phyloP scores from a whole-genome alignment of 2,329 filamentous ascomycete species.

The Phaeosphaeriaceae sp. region DNA sequence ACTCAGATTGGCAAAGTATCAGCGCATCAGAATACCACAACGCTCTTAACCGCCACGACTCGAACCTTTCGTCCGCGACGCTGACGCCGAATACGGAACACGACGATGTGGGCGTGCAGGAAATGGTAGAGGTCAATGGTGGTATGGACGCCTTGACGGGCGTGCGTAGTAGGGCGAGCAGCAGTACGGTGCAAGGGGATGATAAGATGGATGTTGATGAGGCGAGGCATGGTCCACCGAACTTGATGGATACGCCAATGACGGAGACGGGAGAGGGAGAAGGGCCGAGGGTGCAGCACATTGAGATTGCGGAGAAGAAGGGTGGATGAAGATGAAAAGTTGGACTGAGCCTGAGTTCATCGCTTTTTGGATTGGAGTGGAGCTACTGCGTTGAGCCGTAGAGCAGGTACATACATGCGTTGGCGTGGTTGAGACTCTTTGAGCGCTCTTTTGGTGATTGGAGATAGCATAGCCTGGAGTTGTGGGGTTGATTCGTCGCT shows the following conservation, averaged over 20 bases:
- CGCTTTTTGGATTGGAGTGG: too few species aligned
- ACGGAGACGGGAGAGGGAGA: constrained; percentile 24
- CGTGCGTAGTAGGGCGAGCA: constrained; percentile 25
- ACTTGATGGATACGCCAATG: constrained; percentile 33
- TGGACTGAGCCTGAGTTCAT: too few species aligned
- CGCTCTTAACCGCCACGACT: constrained; percentile 17
- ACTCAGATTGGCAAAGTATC: constrained; percentile 29
- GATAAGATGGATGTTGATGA: constrained; percentile 27
- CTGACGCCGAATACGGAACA: constrained; percentile 45
- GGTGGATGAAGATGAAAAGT: constrained; percentile 12
- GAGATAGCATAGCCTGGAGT: background rate
- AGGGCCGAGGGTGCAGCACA: constrained; percentile 22
- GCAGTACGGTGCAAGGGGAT: constrained; percentile 29
- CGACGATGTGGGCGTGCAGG: constrained; percentile 26
- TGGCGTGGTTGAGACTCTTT: too few species aligned
- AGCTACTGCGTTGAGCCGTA: too few species aligned
- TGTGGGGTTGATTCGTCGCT: too few species aligned
- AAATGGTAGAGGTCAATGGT: constrained; percentile 38
- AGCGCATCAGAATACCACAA: constrained; percentile 27
- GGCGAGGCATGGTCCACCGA: constrained; percentile 11
- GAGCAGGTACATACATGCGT: too few species aligned
- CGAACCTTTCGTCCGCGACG: constrained; percentile 34
- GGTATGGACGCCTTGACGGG: constrained; percentile 29
- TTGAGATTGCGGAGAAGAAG: constrained; percentile 35
- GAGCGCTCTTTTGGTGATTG: too few species aligned